Conservation (phyloP, 371 early-diverging fungal genomes). For the Batkoa obscura region DNA sequence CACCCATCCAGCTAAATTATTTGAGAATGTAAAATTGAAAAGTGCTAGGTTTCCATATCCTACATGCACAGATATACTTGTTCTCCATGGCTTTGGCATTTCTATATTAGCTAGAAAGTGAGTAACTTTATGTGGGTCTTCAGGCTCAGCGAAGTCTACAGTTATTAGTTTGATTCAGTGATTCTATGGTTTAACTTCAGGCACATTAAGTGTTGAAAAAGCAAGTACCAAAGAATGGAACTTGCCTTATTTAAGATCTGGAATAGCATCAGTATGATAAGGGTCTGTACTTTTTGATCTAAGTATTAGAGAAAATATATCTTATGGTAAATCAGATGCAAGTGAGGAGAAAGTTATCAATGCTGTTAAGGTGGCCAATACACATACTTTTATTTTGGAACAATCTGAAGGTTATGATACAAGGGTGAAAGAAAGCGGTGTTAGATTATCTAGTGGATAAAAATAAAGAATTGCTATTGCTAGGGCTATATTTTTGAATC, state of each 20-base stretch:
- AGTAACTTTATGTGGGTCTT: constrained; percentile 10
- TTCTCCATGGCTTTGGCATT: constrained; percentile 51
- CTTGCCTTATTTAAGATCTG: constrained; percentile 34
- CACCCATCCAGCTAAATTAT: constrained; percentile 28
- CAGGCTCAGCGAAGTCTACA: constrained; percentile 58
- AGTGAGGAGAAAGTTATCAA: constrained; percentile 33
- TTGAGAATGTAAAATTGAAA: constrained; percentile 31
- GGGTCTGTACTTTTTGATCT: constrained; percentile 69
- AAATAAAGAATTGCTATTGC: constrained; percentile 50
- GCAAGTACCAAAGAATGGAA: constrained; percentile 42
- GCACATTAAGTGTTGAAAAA: constrained; percentile 54
- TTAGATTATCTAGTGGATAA: constrained; percentile 43
- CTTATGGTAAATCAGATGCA: constrained; percentile 21
- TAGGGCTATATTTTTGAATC: constrained; percentile 44
- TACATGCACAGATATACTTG: constrained; percentile 46
- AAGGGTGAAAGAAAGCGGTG: constrained; percentile 47
- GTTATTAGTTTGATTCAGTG: constrained; percentile 62
- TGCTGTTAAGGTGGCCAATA: constrained; percentile 44
- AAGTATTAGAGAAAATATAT: constrained; percentile 71
- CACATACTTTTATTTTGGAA: constrained; percentile 46
- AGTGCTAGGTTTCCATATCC: constrained; percentile 67
- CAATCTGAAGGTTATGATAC: constrained; percentile 62
- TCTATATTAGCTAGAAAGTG: constrained; percentile 35
- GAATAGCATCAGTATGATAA: constrained; percentile 70
- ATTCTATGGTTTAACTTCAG: constrained; percentile 60